Conservation (phyloP, 768 basidiomycete species). For the Trametes maxima region DNA sequence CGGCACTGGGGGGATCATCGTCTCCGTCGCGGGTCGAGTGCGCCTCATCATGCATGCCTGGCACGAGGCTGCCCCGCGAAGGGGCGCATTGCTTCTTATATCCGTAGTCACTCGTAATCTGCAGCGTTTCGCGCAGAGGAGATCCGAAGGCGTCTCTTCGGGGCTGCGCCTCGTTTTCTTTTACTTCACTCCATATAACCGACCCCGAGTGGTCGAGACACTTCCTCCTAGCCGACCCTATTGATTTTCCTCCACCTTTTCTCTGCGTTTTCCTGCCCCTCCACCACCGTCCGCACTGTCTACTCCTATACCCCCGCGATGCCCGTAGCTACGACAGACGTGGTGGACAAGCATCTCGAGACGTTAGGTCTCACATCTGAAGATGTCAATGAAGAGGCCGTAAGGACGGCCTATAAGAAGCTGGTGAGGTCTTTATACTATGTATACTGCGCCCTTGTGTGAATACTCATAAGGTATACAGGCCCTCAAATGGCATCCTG, state of each 20-base stretch:
- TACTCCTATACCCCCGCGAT: conserved; percentile 21
- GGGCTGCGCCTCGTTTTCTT: conserved; percentile 17
- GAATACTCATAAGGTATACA: conserved; percentile 28
- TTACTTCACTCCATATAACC: conserved; percentile 28
- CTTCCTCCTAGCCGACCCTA: conserved; percentile 2
- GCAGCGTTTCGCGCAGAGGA: conserved; percentile 10
- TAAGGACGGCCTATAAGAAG: conserved; percentile 64
- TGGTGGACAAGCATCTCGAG: conserved; percentile 37
- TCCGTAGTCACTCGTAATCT: conserved; percentile 19
- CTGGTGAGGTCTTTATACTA: conserved; percentile 44
- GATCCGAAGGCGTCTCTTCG: conserved; percentile 15
- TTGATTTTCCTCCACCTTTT: conserved; percentile 3
- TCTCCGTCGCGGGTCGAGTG: conserved; percentile 3
- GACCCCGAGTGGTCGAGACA: conserved; percentile 16
- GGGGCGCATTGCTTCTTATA: conserved; percentile 19
- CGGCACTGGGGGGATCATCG: conserved; percentile 17
- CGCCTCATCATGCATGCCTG: conserved; percentile 20
- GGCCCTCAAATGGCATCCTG: conserved; percentile 72
- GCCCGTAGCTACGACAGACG: conserved; percentile 24
- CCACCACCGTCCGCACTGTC: conserved; percentile 3
- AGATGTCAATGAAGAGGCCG: conserved; percentile 51
- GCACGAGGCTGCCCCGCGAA: conserved; percentile 23
- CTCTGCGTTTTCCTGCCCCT: conserved; percentile 4
- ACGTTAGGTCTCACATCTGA: conserved; percentile 48
- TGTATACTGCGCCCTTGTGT: conserved; percentile 28